Conservation (phyloP, 225 moss, liverwort and hornwort genomes). For the Climacium dendroides region DNA sequence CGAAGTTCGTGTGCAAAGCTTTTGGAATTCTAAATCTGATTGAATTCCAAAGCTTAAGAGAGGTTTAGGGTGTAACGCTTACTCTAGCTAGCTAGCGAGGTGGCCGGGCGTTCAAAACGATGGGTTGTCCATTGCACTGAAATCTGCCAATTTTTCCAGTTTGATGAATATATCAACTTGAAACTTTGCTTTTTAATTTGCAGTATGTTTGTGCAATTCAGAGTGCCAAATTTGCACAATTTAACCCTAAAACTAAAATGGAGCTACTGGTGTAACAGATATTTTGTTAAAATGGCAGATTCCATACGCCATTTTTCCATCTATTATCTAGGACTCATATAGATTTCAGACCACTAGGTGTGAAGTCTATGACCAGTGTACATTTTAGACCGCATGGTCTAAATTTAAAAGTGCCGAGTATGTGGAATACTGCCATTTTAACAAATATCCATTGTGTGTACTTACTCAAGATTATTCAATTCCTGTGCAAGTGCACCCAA, state of each 20-base stretch:
- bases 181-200: neutral
- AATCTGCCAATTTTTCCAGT: neutral
- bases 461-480: neutral
- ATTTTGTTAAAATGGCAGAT: too few relatives aligned
- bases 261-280: neutral
- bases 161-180: neutral
- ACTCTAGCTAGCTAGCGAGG: too few relatives aligned
- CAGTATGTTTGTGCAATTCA: too few relatives aligned
- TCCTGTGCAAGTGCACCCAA: accelerated
- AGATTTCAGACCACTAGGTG: too few relatives aligned
- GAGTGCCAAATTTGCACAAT: neutral
- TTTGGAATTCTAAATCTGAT: neutral
- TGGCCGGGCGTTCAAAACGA: neutral
- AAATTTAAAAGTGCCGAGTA: too few relatives aligned
- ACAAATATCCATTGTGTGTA: too few relatives aligned
- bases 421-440: too few relatives aligned
- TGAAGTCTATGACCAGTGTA: too few relatives aligned
- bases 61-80: neutral
- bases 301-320: too few relatives aligned
- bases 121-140: neutral
- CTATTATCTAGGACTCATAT: too few relatives aligned
- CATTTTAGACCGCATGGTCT: too few relatives aligned
- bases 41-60: neutral
- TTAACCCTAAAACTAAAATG: neutral
- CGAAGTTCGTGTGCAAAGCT: neutral